Evolutionary conservation across 345 rosid species (phyloP), one percentile per base, ranked within the genome.

Genomic region (Bretschneidera sinensis): DNA sequence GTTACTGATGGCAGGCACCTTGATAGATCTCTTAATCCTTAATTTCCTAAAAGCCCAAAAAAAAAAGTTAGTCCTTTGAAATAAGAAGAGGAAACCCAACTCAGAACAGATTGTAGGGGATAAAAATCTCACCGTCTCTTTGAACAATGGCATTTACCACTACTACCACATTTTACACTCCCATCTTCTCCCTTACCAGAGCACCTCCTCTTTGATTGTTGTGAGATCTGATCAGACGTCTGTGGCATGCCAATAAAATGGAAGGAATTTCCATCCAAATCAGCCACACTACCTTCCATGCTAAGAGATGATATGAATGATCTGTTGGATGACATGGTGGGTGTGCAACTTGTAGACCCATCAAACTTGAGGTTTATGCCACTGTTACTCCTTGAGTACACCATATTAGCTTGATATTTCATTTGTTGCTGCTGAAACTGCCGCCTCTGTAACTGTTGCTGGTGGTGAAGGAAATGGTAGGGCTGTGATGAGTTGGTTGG

Each of bases 1-100:
- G 81, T 85, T 85, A 61, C 96, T 88, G 17, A 88, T 81, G 45
- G 96, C 96, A 70, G 96, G 96, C n/a, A 85, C 89, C 65, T 85
- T 85, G 33, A 88, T 88, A 0, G 91, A 76, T 62, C 87, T 74
- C 71, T 83, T 85, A 53, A 85, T 65, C 68, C 87, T 80, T 31
- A 69, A 71, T 75, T 85, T 88, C 79, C 96, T 85, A 64, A 51
- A 60, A 54, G 9, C 43, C 48, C 8, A 11, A 23, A 9, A n/a
- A n/a, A n/a, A n/a, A n/a, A n/a, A n/a, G n/a, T 7, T 9, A 39
- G 45, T 11, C 16, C 11, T 39, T 39, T 39, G 15, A 65, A 25
- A 17, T 14, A 58, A 66, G 45, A 23, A 51, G 17, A 59, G 8
- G 9, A 3, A 10, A 21, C 24, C 17, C 1, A 45, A 49, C 3